Percentiles rank a stretch among this genome's conserved stretches.
Evolutionary conservation across 2,329 filamentous ascomycete species (phyloP).

Genomic region (Cytospora piceae): DNA sequence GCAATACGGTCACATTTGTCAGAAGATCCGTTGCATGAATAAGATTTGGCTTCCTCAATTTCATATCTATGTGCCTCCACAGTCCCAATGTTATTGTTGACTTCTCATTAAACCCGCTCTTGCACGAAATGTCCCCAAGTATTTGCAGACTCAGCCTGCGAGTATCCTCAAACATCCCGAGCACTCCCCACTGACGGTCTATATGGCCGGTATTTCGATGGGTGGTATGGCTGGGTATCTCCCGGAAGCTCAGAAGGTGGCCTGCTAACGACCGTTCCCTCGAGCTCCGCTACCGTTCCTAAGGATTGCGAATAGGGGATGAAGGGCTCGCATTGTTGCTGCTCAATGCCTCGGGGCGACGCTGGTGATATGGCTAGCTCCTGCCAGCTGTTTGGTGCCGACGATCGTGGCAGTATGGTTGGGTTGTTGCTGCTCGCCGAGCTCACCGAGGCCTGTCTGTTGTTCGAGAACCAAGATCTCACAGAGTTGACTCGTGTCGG

Average conservation of each 20-base stretch:
- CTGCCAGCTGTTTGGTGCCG: not conserved
- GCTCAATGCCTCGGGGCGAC: not conserved
- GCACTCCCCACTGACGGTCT: constrained; percentile 5
- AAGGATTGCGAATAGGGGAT: not conserved
- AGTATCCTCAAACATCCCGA: not conserved
- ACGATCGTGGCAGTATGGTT: too few species aligned
- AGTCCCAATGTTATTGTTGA: not conserved
- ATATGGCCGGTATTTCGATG: constrained; percentile 20
- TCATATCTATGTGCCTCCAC: too few species aligned
- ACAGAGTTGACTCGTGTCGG: not conserved
- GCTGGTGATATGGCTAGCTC: not conserved
- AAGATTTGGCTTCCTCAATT: too few species aligned
- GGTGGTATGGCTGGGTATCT: not conserved
- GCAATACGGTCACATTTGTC: not conserved
- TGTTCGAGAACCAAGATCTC: constrained; percentile 4
- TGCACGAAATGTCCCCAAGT: not conserved
- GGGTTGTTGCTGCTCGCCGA: constrained; percentile 12
- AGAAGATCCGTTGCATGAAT: too few species aligned
- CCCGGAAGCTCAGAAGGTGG: constrained; percentile 17
- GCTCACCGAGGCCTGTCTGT: constrained; percentile 12
- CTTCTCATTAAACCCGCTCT: not conserved
- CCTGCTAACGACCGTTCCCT: constrained; percentile 6
- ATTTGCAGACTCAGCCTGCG: not conserved
- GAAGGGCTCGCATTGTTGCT: not conserved
- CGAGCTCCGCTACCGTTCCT: constrained; percentile 21